These are phyloP conservation scores for Letharia lupina DNA, from an alignment of 495 filamentous ascomycete species.

Conservation along the genomic window DNA sequence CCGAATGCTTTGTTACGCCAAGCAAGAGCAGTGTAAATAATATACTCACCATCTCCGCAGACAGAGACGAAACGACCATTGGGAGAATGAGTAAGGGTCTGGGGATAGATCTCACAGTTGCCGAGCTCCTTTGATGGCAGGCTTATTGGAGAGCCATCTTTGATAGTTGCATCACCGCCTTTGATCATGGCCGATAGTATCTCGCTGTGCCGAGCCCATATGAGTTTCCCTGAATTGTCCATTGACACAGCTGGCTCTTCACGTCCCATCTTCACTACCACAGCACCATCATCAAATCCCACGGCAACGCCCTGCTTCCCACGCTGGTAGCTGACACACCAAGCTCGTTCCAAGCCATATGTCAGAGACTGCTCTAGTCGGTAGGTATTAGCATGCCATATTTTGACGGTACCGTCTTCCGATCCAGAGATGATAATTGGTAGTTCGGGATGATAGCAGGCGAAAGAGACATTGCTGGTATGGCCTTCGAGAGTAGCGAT, in stretches of 20 bases:
- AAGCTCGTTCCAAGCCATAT: conserved; percentile 91
- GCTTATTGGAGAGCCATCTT: conserved; percentile 79
- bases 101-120: conserved; percentile 92
- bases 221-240: conserved; percentile 89
- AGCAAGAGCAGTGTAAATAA: conserved; percentile 94
- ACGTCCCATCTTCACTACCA: conserved; percentile 93
- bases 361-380: conserved; percentile 89
- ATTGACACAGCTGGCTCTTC: conserved; percentile 97
- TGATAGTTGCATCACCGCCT: conserved; percentile 69
- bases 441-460: conserved; percentile 94
- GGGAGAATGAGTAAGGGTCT: conserved; percentile 87
- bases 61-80: conserved; percentile 97
- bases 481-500: conserved; percentile 97
- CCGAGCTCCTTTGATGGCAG: conserved; percentile 91
- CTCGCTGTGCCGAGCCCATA: conserved; percentile 91
- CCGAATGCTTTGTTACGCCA: conserved; percentile 98
- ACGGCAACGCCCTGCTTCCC: conserved; percentile 90
- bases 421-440: conserved; percentile 98
- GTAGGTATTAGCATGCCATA: conserved; percentile 98
- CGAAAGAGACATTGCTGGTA: conserved; percentile 97
- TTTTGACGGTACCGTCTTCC: conserved; percentile 94
- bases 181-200: conserved; percentile 94
- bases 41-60: conserved; percentile 96
- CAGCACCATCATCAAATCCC: conserved; percentile 95
- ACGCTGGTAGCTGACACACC: conserved; percentile 93